These are phyloP conservation scores for Mycena maculata DNA, from an alignment of 768 basidiomycete genomes.

Conservation along the genomic window DNA sequence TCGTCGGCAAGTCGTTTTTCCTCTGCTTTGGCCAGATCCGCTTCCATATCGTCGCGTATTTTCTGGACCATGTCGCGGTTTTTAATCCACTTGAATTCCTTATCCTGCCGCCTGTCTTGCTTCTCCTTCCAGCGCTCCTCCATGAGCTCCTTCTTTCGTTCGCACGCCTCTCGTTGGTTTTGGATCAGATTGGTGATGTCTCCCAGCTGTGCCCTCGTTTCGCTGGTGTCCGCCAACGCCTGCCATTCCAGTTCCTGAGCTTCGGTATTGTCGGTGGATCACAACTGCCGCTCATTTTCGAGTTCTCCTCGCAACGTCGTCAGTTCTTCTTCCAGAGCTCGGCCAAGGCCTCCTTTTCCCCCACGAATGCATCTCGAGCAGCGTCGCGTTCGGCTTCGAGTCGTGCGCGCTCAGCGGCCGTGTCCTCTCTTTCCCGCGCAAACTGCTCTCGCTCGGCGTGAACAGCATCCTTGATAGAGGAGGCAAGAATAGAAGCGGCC, in stretches of 20 bases:
- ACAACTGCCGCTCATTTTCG: constrained; percentile 69
- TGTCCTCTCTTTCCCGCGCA: constrained; percentile 63
- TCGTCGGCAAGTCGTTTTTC: constrained; percentile 65
- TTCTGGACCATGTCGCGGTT: constrained; percentile 69
- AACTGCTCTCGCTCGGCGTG: constrained; percentile 69
- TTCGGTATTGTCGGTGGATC: constrained; percentile 70
- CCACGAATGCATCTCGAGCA: constrained; percentile 58
- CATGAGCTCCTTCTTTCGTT: constrained; percentile 67
- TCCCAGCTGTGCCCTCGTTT: constrained; percentile 68
- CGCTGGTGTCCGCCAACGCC: constrained; percentile 70
- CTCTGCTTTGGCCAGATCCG: constrained; percentile 61
- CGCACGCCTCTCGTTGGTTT: constrained; percentile 69
- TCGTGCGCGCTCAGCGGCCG: constrained; percentile 65
- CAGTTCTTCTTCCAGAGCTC: constrained; percentile 72
- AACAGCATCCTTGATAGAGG: constrained; percentile 69
- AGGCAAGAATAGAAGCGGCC: constrained; percentile 66
- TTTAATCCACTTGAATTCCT: constrained; percentile 67
- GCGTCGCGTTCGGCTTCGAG: constrained; percentile 61
- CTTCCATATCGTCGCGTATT: constrained; percentile 69
- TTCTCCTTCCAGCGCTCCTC: constrained; percentile 77
- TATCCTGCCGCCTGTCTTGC: constrained; percentile 64
- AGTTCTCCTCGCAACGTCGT: constrained; percentile 67
- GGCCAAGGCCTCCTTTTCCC: constrained; percentile 68
- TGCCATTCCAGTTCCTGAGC: constrained; percentile 68
- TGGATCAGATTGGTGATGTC: constrained; percentile 82